Evolutionary conservation across 2,329 filamentous ascomycete genomes (phyloP).

Genomic region (Monosporascus sp.): DNA sequence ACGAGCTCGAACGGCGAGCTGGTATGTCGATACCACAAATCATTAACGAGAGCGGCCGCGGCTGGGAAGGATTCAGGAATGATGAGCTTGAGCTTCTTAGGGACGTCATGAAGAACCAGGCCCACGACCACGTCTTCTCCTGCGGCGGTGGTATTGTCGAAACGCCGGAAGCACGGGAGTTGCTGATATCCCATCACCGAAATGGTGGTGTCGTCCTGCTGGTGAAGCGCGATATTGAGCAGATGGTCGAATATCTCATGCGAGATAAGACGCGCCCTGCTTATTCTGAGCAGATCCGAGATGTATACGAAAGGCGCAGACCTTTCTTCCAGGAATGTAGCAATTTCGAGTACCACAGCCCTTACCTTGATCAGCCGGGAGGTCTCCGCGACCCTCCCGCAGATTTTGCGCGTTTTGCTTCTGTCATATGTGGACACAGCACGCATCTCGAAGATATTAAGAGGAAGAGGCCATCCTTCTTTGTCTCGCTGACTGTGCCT

Average conservation of each 20-base stretch:
- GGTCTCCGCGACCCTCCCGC: conserved; percentile 44
- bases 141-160: conserved; percentile 95
- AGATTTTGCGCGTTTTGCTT: conserved; percentile 71
- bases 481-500: conserved; percentile 84
- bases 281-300: conserved; percentile 87
- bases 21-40: conserved; percentile 81
- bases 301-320: conserved; percentile 83
- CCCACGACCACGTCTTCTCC: conserved; percentile 76
- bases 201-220: conserved; percentile 79
- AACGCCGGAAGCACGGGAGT: conserved; percentile 68
- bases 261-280: conserved; percentile 87
- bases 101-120: conserved; percentile 67
- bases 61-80: conserved; percentile 85
- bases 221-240: conserved; percentile 80
- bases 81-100: conserved; percentile 72
- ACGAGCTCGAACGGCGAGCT: conserved; percentile 71
- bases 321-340: conserved; percentile 90
- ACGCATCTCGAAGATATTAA: conserved; percentile 51
- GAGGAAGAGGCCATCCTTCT: conserved; percentile 75
- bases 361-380: conserved; percentile 45
- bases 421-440: conserved; percentile 60
- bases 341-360: conserved; percentile 89
- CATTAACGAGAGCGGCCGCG: conserved; percentile 58
- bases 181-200: conserved; percentile 68
- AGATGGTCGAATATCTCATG: conserved; percentile 83